Evolutionary conservation across 2,329 filamentous ascomycete genomes (phyloP).

Genomic region (Nemania sp.): DNA sequence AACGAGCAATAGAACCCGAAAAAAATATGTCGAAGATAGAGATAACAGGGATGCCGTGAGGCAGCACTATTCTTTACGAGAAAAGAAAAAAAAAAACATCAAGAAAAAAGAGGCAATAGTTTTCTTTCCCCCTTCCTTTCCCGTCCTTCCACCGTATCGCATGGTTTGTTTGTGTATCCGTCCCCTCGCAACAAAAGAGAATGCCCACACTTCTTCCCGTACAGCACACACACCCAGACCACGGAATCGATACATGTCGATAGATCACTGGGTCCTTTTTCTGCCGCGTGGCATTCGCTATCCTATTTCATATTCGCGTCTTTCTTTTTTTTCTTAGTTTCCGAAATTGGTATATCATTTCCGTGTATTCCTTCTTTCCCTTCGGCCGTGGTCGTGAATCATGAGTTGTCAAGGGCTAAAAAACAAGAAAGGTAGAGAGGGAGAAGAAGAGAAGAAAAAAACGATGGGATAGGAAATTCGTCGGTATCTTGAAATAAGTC

Average conservation of each 20-base stretch:
- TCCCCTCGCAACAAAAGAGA: neutral
- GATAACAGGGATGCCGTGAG: constrained; percentile 52
- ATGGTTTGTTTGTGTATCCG: neutral
- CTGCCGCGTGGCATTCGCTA: constrained; percentile 39
- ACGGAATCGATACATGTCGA: too few relatives aligned
- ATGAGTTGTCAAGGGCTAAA: constrained; percentile 22
- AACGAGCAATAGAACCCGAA: constrained; percentile 30
- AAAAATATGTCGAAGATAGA: constrained; percentile 31
- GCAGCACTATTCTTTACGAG: constrained; percentile 48
- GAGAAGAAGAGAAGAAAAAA: constrained; percentile 39
- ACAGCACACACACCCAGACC: neutral
- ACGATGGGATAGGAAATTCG: constrained; percentile 38
- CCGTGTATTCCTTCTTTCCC: constrained; percentile 7
- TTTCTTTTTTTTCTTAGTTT: constrained; percentile 5
- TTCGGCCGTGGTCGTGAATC: constrained; percentile 37
- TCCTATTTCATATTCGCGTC: neutral
- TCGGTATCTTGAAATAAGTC: neutral
- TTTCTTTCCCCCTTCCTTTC: constrained; percentile 26
- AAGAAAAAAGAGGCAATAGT: constrained; percentile 13
- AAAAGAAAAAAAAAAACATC: constrained; percentile 32
- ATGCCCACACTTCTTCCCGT: neutral
- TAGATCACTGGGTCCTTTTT: neutral
- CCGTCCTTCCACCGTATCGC: constrained; percentile 1
- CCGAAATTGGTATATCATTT: neutral
- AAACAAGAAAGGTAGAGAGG: neutral